These are phyloP conservation scores for Ceratopteris richardii DNA, from an alignment of 75 land plant genomes.

Conservation along the genomic window DNA sequence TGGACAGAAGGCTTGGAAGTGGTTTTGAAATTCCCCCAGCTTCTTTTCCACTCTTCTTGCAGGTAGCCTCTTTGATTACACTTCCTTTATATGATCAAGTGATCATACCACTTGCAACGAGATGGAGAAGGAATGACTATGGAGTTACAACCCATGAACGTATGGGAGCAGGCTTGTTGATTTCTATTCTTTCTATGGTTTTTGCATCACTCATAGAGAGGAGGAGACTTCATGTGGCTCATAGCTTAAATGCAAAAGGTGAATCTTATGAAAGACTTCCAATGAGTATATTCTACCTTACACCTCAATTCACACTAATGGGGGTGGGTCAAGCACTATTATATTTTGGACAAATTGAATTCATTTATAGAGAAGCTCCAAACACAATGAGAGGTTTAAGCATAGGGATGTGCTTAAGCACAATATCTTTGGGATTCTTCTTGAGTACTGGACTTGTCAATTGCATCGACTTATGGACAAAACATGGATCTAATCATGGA, in stretches of 20 bases:
- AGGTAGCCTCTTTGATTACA: conserved; percentile 41
- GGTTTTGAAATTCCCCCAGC: conserved; percentile 63
- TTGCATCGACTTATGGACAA: conserved; percentile 42
- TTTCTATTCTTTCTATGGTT: conserved; percentile 55
- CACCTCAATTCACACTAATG: conserved; percentile 61
- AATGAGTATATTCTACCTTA: conserved; percentile 54
- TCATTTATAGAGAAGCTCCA: conserved; percentile 68
- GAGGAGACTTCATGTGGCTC: conserved; percentile 42
- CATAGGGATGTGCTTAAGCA: conserved; percentile 63
- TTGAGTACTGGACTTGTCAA: conserved; percentile 58
- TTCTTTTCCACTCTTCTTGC: conserved; percentile 63
- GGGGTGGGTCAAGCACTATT: conserved; percentile 69
- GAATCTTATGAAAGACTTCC: conserved; percentile 26
- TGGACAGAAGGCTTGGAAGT: conserved; percentile 42
- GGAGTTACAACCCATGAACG: conserved; percentile 60
- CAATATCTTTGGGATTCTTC: conserved; percentile 64
- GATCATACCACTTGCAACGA: conserved; percentile 49
- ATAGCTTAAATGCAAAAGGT: conserved; percentile 2
- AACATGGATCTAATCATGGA: conserved; percentile 19
- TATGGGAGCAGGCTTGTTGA: conserved; percentile 49
- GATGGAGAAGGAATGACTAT: conserved; percentile 46
- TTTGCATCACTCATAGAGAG: conserved; percentile 49
- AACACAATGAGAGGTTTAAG: conserved; percentile 76
- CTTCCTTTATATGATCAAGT: conserved; percentile 52
- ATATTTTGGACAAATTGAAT: conserved; percentile 75